A percentile compares a stretch with the other conserved stretches of the same genome.
These are phyloP conservation scores for Podochytrium sp. DNA, from an alignment of 192 early-diverging fungal species.

Conservation along the genomic window DNA sequence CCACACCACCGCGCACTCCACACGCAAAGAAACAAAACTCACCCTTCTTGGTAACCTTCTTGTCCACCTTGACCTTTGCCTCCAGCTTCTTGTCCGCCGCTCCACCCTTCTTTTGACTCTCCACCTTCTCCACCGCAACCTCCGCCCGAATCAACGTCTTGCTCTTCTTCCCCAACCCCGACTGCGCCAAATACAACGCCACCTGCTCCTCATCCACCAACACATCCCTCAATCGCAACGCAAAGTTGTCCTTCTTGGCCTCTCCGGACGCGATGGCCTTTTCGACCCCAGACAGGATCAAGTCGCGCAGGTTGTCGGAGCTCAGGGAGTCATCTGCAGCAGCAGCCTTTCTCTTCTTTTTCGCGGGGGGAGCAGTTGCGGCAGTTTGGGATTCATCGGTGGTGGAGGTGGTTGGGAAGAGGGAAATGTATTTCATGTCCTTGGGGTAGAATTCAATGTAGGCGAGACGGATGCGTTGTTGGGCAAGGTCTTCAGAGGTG, in stretches of 20 bases:
- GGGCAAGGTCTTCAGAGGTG: background rate
- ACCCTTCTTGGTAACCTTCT: background rate
- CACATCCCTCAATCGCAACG: constrained; percentile 9
- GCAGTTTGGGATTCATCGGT: background rate
- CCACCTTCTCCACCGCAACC: background rate
- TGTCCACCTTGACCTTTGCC: background rate
- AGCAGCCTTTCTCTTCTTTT: background rate
- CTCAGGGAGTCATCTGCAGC: background rate
- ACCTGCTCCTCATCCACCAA: constrained; percentile 18
- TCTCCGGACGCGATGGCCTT: constrained; percentile 29
- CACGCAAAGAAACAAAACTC: background rate
- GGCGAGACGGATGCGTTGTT: constrained; percentile 21
- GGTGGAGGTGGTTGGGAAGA: constrained; percentile 35
- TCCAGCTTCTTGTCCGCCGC: background rate
- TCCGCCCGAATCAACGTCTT: background rate
- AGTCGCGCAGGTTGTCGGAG: background rate
- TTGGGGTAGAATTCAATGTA: constrained; percentile 41
- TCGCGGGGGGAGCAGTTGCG: background rate
- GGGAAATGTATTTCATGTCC: constrained; percentile 51
- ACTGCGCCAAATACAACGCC: background rate
- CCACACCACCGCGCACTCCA: too few relatives aligned
- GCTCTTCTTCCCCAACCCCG: constrained; percentile 6
- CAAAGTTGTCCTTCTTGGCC: constrained; percentile 8
- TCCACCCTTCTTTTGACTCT: constrained; percentile 4
- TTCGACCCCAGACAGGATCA: background rate